Evolutionary conservation across 2,329 filamentous ascomycete species (phyloP), one percentile per base, ranked within the genome.

Genomic region (Alternaria atra): DNA sequence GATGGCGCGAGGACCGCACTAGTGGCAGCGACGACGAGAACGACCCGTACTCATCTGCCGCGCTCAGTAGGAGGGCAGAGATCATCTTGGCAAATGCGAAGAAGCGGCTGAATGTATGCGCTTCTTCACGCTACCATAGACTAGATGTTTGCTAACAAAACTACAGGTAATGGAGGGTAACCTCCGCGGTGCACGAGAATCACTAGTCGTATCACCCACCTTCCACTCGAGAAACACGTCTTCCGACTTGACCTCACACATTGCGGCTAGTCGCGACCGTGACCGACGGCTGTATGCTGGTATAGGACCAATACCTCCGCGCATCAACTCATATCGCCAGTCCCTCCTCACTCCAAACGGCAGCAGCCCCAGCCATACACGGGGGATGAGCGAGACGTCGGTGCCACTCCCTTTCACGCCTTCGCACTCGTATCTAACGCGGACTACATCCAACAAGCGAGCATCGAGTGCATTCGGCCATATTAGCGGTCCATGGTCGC

Each of bases 51-150:
- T 92, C 92, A 4, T 92, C 91, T 50, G 89, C 86, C 56, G 67
- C 72, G 34, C 61, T 75, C 34, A 73, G 72, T 53, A 89, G 90
- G 68, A 88, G 93, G 70, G 94, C 94, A 1, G 94, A 97, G 76
- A 85, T 94, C 73, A 97, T 97, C 74, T 84, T 98, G 56, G 92
- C 93, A 57, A 97, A 97, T 79, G 94, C 94, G 32, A 97, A 97
- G 81, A 90, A 89, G 77, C 86, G 93, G 69, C 84, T 98, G 63
- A 95, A 92, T 74, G 93, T 96, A 84, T 77, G 91, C 59, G 51
- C 43, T 10, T 48, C 51, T 52, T 32, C 15, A 35, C 52, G 32
- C 27, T 23, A 37, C 48, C 51, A 48, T 17, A 37, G 17, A 52
- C 58, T 46, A 51, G 39, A 61, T 55, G 35, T 52, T 58, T 27